Conservation (phyloP, 164 flowering plant genomes). For the Chloranthus sessilifolius region DNA sequence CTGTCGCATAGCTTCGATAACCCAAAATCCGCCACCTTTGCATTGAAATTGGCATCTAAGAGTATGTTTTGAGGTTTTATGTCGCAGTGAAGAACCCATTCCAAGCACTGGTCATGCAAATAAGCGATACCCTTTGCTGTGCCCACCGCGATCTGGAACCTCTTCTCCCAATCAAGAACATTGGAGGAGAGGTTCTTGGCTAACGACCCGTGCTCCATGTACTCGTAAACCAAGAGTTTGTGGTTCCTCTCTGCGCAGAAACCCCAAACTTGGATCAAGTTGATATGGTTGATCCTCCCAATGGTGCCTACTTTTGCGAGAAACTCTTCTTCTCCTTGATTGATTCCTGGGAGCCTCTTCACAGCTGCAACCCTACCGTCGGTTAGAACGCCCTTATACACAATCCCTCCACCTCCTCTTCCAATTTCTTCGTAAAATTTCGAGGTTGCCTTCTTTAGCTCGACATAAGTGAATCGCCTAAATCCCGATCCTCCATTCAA, state of each 20-base stretch:
- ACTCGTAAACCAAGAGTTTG: constrained; percentile 19
- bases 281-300: constrained; percentile 23
- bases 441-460: constrained; percentile 16
- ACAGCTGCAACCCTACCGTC: constrained; percentile 17
- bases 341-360: constrained; percentile 15
- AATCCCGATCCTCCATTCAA: constrained; percentile 9
- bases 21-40: constrained; percentile 19
- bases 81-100: constrained; percentile 22
- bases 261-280: constrained; percentile 23
- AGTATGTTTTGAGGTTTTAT: constrained; percentile 23
- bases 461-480: constrained; percentile 17
- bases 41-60: neutral
- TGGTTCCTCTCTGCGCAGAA: constrained; percentile 14
- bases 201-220: constrained; percentile 16
- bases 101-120: constrained; percentile 23
- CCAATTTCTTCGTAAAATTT: constrained; percentile 20
- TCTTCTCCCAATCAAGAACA: constrained; percentile 9
- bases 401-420: constrained; percentile 19
- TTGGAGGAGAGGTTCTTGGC: constrained; percentile 13
- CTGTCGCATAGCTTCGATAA: constrained; percentile 5
- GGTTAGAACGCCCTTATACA: constrained; percentile 14
- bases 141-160: constrained; percentile 25
- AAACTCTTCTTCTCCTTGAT: constrained; percentile 23
- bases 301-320: constrained; percentile 22
- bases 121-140: constrained; percentile 33